Evolutionary conservation across 257 asterid species (phyloP).

Genomic region (Solanum chmielewskii): DNA sequence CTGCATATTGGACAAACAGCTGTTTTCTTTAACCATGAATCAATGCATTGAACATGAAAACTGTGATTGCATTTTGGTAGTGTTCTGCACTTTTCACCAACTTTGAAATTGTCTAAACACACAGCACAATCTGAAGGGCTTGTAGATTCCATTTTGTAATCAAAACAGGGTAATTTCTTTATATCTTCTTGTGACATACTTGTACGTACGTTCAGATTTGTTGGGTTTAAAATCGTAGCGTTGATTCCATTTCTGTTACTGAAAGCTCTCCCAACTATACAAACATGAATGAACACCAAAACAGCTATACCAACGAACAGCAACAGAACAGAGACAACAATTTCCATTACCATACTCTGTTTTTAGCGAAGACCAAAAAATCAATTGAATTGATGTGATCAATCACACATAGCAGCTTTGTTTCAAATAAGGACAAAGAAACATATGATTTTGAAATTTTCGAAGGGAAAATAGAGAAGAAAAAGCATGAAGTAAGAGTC

Average conservation of each 20-base stretch:
- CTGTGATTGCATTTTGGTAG: conserved; percentile 42
- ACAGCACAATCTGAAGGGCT: conserved; percentile 37
- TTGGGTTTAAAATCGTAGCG: not conserved
- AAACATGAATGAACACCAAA: conserved; percentile 36
- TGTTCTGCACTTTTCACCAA: conserved; percentile 52
- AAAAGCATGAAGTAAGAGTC: not conserved
- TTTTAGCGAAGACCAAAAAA: not conserved
- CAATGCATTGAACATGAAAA: conserved; percentile 57
- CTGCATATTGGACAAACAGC: conserved; percentile 65
- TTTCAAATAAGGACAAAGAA: not conserved
- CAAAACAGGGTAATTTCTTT: conserved; percentile 41
- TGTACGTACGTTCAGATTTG: not conserved
- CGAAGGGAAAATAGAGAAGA: not conserved
- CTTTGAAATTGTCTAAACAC: conserved; percentile 41
- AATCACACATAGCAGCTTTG: not conserved
- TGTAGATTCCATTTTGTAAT: conserved; percentile 21
- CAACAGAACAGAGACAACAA: conserved; percentile 26
- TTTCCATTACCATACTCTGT: conserved; percentile 30
- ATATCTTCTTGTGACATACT: conserved; percentile 43
- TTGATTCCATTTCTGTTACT: not conserved
- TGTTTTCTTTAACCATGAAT: conserved; percentile 47
- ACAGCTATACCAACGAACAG: conserved; percentile 30
- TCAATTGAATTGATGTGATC: not conserved
- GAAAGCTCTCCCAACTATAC: conserved; percentile 54
- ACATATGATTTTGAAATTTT: not conserved